Conservation (phyloP, 331 rosid species). For the Spiraea crenata region DNA sequence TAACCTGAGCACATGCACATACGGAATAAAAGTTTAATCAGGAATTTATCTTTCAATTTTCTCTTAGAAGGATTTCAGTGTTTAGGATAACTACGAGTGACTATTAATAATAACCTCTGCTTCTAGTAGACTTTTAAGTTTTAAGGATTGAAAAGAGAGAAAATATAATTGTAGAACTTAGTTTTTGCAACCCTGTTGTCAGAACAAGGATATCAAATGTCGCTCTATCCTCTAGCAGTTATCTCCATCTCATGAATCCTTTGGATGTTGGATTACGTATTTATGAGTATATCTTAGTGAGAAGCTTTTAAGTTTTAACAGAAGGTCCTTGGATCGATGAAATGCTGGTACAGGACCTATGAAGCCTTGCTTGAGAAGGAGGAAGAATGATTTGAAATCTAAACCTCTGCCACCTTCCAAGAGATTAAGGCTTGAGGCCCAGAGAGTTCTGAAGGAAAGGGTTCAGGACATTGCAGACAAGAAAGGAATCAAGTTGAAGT, state of each 20-base stretch:
- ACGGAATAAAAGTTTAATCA: neutral
- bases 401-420: constrained; percentile 98
- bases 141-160: neutral
- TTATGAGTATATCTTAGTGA: constrained; percentile 64
- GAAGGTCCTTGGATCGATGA: constrained; percentile 99
- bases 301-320: constrained; percentile 82
- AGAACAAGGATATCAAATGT: constrained; percentile 9
- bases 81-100: neutral
- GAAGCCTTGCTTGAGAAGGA: constrained; percentile 67
- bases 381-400: constrained; percentile 73
- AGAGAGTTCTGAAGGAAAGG: constrained; percentile 88
- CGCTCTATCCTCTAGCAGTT: neutral
- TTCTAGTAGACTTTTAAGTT: neutral
- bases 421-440: constrained; percentile 98
- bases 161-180: neutral
- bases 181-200: constrained; percentile 1
- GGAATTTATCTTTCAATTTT: neutral
- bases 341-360: constrained; percentile 99
- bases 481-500: constrained; percentile 95
- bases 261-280: constrained; percentile 28
- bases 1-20: neutral
- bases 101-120: neutral
- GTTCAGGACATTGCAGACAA: constrained; percentile 98
- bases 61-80: neutral
- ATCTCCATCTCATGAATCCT: constrained; percentile 7